phyloP scores from a whole-genome alignment of 1,139 yeast species.

The Suhomyces atakaporum region DNA sequence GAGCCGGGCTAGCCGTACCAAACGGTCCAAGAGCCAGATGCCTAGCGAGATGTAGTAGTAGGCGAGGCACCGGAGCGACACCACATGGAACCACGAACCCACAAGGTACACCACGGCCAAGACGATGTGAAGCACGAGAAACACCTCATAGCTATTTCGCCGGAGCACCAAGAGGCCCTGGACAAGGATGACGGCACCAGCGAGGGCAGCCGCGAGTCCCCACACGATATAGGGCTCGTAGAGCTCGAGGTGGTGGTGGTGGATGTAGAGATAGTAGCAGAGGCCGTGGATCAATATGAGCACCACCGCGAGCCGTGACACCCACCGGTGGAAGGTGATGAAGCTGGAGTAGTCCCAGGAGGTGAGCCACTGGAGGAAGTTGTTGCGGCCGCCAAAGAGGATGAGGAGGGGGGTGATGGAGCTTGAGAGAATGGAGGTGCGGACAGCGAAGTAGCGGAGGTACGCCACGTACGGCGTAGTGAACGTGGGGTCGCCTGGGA shows the following conservation, averaged over 20 bases:
- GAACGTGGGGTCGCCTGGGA: conserved; percentile 35
- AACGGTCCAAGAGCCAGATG: conserved; percentile 47
- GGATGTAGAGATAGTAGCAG: conserved; percentile 28
- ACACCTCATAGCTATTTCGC: conserved; percentile 45
- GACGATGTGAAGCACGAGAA: conserved; percentile 42
- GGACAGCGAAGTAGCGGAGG: conserved; percentile 47
- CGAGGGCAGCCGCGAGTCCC: conserved; percentile 33
- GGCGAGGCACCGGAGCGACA: conserved; percentile 38
- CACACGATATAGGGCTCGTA: conserved; percentile 25
- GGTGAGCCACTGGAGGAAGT: conserved; percentile 55
- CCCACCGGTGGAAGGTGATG: conserved; percentile 61
- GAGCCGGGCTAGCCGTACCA: conserved; percentile 38
- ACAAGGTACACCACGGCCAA: conserved; percentile 43
- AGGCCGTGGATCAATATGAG: conserved; percentile 42
- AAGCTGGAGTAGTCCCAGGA: conserved; percentile 64
- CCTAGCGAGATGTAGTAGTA: conserved; percentile 43
- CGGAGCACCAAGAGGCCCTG: conserved; percentile 44
- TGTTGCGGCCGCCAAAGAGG: conserved; percentile 63
- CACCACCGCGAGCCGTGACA: conserved; percentile 49
- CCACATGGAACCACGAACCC: conserved; percentile 47
- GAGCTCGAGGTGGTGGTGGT: conserved; percentile 10
- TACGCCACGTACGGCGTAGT: conserved; percentile 18
- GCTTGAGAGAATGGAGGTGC: conserved; percentile 60
- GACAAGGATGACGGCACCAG: conserved; percentile 34
- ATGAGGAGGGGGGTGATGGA: conserved; percentile 54